Evolutionary conservation across 495 filamentous ascomycete genomes (phyloP), one percentile per base, ranked within the genome.

Genomic region (Podospora appendiculata): DNA sequence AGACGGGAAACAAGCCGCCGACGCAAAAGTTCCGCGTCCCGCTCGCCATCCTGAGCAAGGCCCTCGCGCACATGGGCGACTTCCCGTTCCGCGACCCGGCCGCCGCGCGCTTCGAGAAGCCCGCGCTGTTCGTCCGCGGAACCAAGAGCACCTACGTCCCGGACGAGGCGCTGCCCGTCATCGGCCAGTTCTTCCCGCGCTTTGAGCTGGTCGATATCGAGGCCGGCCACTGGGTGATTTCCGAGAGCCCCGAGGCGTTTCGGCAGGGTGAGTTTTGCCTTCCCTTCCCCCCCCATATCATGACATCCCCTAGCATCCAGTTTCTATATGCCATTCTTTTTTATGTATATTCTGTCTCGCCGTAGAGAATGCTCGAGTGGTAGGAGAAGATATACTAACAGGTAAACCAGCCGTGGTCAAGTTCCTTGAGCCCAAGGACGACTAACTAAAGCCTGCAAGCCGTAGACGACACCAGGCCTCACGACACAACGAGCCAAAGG

Each of bases 181-280:
- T 96, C 54, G 94, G 90, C 17, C 76, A 77, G 54, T 96, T 97
- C 68, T 98, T 96, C 65, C 93, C 93, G 32, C 72, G 77, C 40
- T 93, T 96, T 52, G 67, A 79, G 59, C 62, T 96, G 34, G 80
- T 76, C 12, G 91, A 96, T 71, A 79, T 96, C 35, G 88, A 96
- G 16, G 79, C 85, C 6, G 93, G 93, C 0, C 93, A 98, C 63
- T 97, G 93, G 93, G 73, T 98, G 0, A 92, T 94, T 57, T 89
- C 88, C 9, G 92, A 97, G 74, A 88, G 90, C 52, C 93, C 93
- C 0, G 86, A 93, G 64, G 85, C 73, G 3, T 98, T 98, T 62
- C 77, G 86, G 61, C 72, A 81, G 75, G 86, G 89, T 94, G 67
- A 67, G 81, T 42, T 10, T 50, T 10, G 25, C n/a, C n/a, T n/a